phyloP scores from a whole-genome alignment of 352 stramenopile species.

The Phytophthora capsici region DNA sequence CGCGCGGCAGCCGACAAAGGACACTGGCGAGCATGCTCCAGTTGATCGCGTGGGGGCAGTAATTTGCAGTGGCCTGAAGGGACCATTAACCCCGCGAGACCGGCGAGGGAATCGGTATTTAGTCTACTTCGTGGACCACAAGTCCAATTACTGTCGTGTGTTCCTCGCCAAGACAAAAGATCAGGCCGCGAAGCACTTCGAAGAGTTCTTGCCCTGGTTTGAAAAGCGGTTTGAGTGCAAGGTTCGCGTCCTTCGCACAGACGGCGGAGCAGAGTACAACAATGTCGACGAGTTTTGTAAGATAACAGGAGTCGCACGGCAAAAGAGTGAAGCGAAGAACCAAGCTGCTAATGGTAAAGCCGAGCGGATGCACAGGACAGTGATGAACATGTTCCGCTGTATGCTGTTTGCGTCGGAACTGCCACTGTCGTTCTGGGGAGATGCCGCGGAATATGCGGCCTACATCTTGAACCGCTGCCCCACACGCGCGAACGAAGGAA shows the following conservation, averaged over 20 bases:
- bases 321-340: conserved; percentile 33
- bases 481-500: conserved; percentile 20
- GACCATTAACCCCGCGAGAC: conserved; percentile 12
- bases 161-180: conserved; percentile 20
- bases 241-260: conserved; percentile 14
- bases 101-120: conserved; percentile 21
- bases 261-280: conserved; percentile 33
- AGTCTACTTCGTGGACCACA: conserved; percentile 25
- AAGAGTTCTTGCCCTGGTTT: conserved; percentile 18
- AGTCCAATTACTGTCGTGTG: conserved; percentile 26
- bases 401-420: conserved; percentile 33
- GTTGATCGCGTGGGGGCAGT: conserved; percentile 16
- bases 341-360: conserved; percentile 38
- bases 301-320: conserved; percentile 22
- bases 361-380: conserved; percentile 43
- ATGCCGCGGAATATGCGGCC: conserved; percentile 30
- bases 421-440: conserved; percentile 26
- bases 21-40: conserved; percentile 16
- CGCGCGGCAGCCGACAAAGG: conserved; percentile 4
- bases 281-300: conserved; percentile 39
- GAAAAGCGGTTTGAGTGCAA: conserved; percentile 18
- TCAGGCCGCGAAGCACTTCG: conserved; percentile 11
- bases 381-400: no score
- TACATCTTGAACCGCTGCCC: conserved; percentile 43
- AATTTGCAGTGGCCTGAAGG: conserved; percentile 27